phyloP scores from a whole-genome alignment of 164 flowering plant species.

The Houttuynia cordata region DNA sequence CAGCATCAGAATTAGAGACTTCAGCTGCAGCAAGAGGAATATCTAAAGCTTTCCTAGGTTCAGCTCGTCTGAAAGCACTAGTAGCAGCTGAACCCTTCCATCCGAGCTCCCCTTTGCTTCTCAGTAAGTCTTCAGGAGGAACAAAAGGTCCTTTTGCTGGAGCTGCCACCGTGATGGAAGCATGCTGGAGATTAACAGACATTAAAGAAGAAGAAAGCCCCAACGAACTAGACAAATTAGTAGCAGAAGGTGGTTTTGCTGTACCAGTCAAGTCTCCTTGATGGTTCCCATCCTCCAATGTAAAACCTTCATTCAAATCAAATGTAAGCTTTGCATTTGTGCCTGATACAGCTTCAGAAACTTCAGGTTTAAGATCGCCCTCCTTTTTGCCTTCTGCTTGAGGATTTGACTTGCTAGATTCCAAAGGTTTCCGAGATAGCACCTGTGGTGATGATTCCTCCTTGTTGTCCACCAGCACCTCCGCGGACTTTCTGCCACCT shows the following conservation, averaged over 20 bases:
- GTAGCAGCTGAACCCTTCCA: slow-evolving; percentile 99
- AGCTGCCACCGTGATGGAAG: slow-evolving; percentile 75
- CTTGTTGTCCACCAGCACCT: neutral
- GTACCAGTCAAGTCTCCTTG: slow-evolving; percentile 24
- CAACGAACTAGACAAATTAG: slow-evolving; percentile 21
- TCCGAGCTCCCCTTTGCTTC: slow-evolving; percentile 48
- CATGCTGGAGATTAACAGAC: slow-evolving; percentile 29
- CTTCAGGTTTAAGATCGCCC: slow-evolving; percentile 27
- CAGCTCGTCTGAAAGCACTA: slow-evolving; percentile 96
- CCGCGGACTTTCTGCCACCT: neutral
- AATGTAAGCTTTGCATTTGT: slow-evolving; percentile 47
- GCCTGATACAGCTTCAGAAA: slow-evolving; percentile 21
- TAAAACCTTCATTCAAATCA: slow-evolving; percentile 86
- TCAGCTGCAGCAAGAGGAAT: slow-evolving; percentile 15
- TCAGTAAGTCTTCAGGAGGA: slow-evolving; percentile 56
- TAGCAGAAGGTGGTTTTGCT: slow-evolving; percentile 8
- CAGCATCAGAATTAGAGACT: slow-evolving; percentile 17
- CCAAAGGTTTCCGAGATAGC: neutral
- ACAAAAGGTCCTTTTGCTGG: slow-evolving; percentile 83
- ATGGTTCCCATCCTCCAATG: slow-evolving; percentile 50
- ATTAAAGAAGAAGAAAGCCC: slow-evolving; percentile 31
- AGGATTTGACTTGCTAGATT: neutral
- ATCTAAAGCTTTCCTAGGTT: slow-evolving; percentile 59
- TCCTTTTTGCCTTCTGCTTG: slow-evolving; percentile 31
- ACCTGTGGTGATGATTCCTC: no score